A percentile compares a stretch with the other conserved stretches of the same genome.
These are phyloP conservation scores for Mallotus japonicus DNA, from an alignment of 441 rosid genomes.

Conservation along the genomic window DNA sequence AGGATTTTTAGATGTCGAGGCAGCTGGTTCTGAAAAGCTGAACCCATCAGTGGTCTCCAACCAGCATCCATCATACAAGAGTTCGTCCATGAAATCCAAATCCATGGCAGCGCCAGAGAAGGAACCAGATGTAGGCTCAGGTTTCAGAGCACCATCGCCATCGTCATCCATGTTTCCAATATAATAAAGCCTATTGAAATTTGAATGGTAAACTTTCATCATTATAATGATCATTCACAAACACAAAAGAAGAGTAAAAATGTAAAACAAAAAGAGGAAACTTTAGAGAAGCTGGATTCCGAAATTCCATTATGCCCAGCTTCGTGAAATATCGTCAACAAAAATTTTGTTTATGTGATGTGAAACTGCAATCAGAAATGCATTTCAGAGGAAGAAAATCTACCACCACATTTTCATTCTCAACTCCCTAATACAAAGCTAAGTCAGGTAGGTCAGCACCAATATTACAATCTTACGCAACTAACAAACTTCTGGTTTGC, in stretches of 20 bases:
- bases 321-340: constrained; percentile 65
- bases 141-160: constrained; percentile 38
- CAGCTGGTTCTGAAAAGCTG: constrained; percentile 37
- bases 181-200: constrained; percentile 33
- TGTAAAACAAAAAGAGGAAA: constrained; percentile 63
- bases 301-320: constrained; percentile 53
- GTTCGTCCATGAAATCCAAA: constrained; percentile 87
- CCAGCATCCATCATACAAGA: constrained; percentile 86
- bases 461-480: not conserved
- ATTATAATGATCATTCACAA: constrained; percentile 36
- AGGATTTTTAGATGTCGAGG: constrained; percentile 29
- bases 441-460: not conserved
- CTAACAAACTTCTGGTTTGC: not conserved
- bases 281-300: constrained; percentile 55
- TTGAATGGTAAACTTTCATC: constrained; percentile 24
- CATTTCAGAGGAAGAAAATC: constrained; percentile 56
- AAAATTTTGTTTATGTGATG: constrained; percentile 40
- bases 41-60: constrained; percentile 53
- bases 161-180: constrained; percentile 55
- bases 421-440: not conserved
- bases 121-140: constrained; percentile 40
- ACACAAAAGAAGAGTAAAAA: constrained; percentile 54
- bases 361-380: constrained; percentile 55
- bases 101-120: constrained; percentile 62
- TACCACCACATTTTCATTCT: constrained; percentile 35